Evolutionary conservation across 1,284 basidiomycete genomes (phyloP).

Genomic region (Inonotus hispidus): DNA sequence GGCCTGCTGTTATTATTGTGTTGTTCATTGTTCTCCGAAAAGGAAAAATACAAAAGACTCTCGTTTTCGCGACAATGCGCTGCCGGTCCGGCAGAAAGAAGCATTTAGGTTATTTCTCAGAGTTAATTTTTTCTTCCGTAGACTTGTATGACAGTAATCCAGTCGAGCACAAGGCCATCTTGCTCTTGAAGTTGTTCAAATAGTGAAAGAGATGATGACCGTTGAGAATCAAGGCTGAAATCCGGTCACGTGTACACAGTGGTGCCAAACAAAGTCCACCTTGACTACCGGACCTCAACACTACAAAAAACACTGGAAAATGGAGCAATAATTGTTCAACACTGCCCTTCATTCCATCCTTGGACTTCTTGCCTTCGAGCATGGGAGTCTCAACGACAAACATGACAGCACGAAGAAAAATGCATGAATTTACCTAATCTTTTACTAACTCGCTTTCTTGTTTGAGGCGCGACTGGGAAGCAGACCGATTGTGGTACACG

Average conservation of each 20-base stretch:
- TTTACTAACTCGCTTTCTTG: no score
- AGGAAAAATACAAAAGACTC: constrained; percentile 2
- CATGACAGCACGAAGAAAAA: not conserved
- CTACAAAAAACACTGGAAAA: not conserved
- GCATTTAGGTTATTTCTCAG: not conserved
- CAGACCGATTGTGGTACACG: no score
- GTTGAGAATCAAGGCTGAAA: not conserved
- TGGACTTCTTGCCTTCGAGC: not conserved
- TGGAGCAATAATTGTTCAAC: not conserved
- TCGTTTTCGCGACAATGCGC: not conserved
- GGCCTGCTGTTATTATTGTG: not conserved
- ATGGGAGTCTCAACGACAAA: not conserved
- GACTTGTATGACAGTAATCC: not conserved
- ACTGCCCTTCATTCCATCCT: not conserved
- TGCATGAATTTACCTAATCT: not conserved
- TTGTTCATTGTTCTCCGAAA: constrained; percentile 12
- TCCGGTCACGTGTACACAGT: not conserved
- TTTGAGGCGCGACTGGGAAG: no score
- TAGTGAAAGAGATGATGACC: not conserved
- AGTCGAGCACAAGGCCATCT: not conserved
- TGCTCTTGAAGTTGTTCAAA: not conserved
- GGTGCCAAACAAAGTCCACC: no score
- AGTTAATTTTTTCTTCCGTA: not conserved
- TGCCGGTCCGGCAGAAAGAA: not conserved
- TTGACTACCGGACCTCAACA: not conserved